Base-by-base conservation (phyloP, 768 basidiomycete species). In the Pisolithus marmoratus region DNA sequence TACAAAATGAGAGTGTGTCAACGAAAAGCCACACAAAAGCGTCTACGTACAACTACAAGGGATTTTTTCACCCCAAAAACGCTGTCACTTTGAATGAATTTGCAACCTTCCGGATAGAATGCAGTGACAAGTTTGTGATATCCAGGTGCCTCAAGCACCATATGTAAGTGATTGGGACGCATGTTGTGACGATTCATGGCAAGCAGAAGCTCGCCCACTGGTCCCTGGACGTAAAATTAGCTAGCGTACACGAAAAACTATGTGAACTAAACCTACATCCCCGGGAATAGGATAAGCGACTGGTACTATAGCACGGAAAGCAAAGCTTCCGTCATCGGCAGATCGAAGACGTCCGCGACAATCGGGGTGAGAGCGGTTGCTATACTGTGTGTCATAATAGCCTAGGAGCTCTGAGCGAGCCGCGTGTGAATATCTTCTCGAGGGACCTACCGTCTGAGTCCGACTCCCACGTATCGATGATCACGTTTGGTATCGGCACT, bases 391-490 rank as follows among this genome's bases (percentile, higher is more conserved):
- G 29, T 75, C 74, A 52, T 75, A 78, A 44, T 48, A 61, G 31
- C 58, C 57, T 65, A 17, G 26, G 49, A 24, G 55, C 45, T 12
- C 19, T 42, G 31, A 6, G 38, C 38, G 8, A 54, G 23, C 36
- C 53, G 5, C 55, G 69, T 72, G 60, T 75, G 74, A 7, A 62
- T 66, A 53, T 74, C 71, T 36, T 47, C 19, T 19, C 34, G 1
- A 26, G 19, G 12, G 69, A 73, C 62, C 65, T 60, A 60, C 86
- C 86, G 46, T 75, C 53, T 0, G 74, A 74, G 58, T 92, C 90
- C 8, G 87, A 83, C 65, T 90, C 87, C 87, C 87, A 90, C n/a
- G 87, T 90, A 48, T 90, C 86, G 53, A 91, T 86, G 42, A 76
- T 59, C 0, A 86, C 87, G 47, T 72, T 72, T 5, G 82, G 65